Conservation (phyloP, 2,329 filamentous ascomycete species). For the Botryotinia convoluta region DNA sequence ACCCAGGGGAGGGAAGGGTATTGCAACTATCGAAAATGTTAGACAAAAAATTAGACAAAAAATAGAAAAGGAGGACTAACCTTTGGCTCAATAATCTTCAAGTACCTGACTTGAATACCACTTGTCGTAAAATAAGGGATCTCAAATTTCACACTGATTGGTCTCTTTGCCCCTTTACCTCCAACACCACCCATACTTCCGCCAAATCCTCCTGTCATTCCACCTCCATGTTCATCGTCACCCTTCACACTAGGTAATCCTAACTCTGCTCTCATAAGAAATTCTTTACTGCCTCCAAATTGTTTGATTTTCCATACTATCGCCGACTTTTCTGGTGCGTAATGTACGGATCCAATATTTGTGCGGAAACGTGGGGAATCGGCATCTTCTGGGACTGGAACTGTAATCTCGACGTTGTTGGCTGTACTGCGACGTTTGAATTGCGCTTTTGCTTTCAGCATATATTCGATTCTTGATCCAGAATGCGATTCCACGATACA, state of each 20-base stretch:
- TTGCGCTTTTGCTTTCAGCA: conserved; percentile 96
- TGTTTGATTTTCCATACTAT: conserved; percentile 99
- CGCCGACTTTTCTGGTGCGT: conserved; percentile 93
- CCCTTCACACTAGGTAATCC: conserved; percentile 91
- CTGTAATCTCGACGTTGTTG: conserved; percentile 97
- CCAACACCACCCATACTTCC: conserved; percentile 92
- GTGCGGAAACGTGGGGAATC: conserved; percentile 95
- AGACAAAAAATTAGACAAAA: background rate
- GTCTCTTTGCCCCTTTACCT: conserved; percentile 85
- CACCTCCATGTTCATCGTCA: conserved; percentile 91
- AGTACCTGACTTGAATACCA: conserved; percentile 95
- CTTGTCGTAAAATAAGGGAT: conserved; percentile 99
- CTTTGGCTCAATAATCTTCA: conserved; percentile 99
- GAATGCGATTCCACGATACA: conserved; percentile 96
- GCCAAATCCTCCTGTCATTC: conserved; percentile 96
- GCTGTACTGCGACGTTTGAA: conserved; percentile 97
- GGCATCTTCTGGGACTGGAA: conserved; percentile 95
- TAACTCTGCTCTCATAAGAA: conserved; percentile 95
- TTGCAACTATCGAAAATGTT: conserved; percentile 67
- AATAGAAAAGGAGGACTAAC: conserved; percentile 49
- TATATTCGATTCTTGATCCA: conserved; percentile 94
- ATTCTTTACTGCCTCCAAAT: conserved; percentile 97
- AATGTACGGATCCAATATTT: conserved; percentile 95
- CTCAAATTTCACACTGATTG: conserved; percentile 99
- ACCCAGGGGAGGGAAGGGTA: conserved; percentile 98